phyloP scores from a whole-genome alignment of 2,329 filamentous ascomycete species.

The Clonostachys rhizophaga region DNA sequence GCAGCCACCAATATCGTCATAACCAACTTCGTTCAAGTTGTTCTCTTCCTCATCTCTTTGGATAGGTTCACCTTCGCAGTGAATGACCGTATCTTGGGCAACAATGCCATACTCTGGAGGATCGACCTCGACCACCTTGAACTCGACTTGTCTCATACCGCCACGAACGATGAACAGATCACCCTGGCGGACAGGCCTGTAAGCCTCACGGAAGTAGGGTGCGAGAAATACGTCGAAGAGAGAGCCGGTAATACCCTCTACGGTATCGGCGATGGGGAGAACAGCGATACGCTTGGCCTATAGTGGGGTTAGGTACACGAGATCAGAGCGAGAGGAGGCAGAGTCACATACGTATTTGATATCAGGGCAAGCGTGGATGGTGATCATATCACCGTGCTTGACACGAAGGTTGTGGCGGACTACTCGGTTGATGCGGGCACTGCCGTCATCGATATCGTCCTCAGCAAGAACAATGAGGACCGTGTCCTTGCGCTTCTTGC shows the following conservation, averaged over 20 bases:
- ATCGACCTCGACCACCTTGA: slow-evolving; percentile 99
- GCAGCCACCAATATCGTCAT: slow-evolving; percentile 98
- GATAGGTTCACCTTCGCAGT: slow-evolving; percentile 88
- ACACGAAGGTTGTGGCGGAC: slow-evolving; percentile 97
- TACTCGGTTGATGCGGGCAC: slow-evolving; percentile 95
- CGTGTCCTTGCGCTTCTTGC: slow-evolving; percentile 99
- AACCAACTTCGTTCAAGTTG: slow-evolving; percentile 97
- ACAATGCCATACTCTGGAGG: slow-evolving; percentile 98
- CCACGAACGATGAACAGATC: slow-evolving; percentile 96
- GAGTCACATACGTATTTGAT: slow-evolving; percentile 93
- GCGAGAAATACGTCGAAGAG: slow-evolving; percentile 99
- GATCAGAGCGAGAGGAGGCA: neutral
- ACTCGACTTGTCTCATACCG: slow-evolving; percentile 98
- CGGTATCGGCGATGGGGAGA: slow-evolving; percentile 94
- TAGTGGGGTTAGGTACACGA: slow-evolving; percentile 10
- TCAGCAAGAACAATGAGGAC: slow-evolving; percentile 96
- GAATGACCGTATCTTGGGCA: slow-evolving; percentile 96
- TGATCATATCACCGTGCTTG: slow-evolving; percentile 97
- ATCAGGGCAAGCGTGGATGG: slow-evolving; percentile 94
- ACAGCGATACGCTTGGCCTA: slow-evolving; percentile 99
- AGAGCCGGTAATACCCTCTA: slow-evolving; percentile 95
- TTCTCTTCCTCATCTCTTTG: slow-evolving; percentile 99
- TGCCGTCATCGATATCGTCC: slow-evolving; percentile 96
- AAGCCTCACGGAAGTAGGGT: slow-evolving; percentile 98
- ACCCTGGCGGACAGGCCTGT: slow-evolving; percentile 93